phyloP scores from a whole-genome alignment of 2,329 filamentous ascomycete species.

The Penicillium oxalicum region DNA sequence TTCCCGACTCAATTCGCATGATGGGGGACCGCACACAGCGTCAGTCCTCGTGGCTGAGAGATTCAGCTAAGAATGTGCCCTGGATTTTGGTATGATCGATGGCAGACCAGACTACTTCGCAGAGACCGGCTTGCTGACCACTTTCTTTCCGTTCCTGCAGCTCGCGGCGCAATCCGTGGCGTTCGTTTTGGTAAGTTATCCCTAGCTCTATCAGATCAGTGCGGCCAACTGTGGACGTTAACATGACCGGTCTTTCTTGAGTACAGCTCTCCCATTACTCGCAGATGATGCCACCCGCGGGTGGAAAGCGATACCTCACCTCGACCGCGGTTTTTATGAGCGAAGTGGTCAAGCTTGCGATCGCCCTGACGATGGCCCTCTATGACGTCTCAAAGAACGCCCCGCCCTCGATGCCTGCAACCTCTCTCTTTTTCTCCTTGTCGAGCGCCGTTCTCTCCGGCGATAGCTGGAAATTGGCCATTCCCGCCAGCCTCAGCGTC shows the following conservation, averaged over 20 bases:
- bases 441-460: conserved; percentile 75
- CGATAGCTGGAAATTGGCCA: conserved; percentile 90
- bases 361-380: conserved; percentile 79
- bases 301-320: conserved; percentile 82
- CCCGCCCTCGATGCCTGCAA: conserved; percentile 71
- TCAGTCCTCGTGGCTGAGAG: conserved; percentile 29
- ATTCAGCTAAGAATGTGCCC: conserved; percentile 29
- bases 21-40: conserved; percentile 33
- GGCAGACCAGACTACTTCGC: neutral
- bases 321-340: conserved; percentile 92
- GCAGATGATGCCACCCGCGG: conserved; percentile 77
- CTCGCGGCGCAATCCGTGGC: conserved; percentile 41
- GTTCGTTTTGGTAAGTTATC: conserved; percentile 39
- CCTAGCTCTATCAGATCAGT: neutral
- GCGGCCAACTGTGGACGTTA: conserved; percentile 3
- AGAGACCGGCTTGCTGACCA: conserved; percentile 7
- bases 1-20: conserved; percentile 5
- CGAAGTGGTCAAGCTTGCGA: conserved; percentile 81
- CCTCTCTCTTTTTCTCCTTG: conserved; percentile 72
- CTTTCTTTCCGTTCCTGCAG: conserved; percentile 20
- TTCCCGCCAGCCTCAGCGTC: conserved; percentile 84
- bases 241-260: neutral
- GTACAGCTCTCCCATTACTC: conserved; percentile 86
- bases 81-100: conserved; percentile 36
- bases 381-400: conserved; percentile 77